A percentile compares a stretch with the other conserved stretches of the same genome.
Conservation (phyloP, 1,139 yeast genomes). For the Hansenula sp. region DNA sequence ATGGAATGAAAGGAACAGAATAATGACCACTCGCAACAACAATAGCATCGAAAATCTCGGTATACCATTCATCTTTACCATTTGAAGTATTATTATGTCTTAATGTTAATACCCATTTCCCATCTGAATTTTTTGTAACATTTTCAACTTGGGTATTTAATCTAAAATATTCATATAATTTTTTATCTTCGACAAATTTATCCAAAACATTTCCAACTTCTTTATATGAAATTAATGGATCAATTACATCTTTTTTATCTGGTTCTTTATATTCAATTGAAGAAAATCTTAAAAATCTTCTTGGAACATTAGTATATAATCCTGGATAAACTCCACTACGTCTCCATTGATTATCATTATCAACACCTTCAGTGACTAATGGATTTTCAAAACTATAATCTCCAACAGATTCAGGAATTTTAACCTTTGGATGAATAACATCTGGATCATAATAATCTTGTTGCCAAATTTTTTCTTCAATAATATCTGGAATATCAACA, state of each 20-base stretch:
- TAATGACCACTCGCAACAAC: constrained; percentile 42
- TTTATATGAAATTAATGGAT: constrained; percentile 38
- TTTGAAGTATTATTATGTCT: constrained; percentile 23
- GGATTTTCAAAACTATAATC: constrained; percentile 15
- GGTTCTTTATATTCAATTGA: constrained; percentile 19
- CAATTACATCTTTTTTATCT: constrained; percentile 19
- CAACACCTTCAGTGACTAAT: constrained; percentile 8
- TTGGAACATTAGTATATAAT: constrained; percentile 44
- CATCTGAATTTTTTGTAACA: constrained; percentile 28
- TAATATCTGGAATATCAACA: constrained; percentile 18
- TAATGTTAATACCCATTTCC: constrained; percentile 35
- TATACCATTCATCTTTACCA: constrained; percentile 24
- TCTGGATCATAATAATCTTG: constrained; percentile 21
- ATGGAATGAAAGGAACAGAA: constrained; percentile 42
- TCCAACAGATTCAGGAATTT: constrained; percentile 12
- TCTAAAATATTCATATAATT: constrained; percentile 32
- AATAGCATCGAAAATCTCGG: constrained; percentile 38
- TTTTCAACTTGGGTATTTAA: constrained; percentile 36
- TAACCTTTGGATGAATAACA: constrained; percentile 17
- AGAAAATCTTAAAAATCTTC: constrained; percentile 39
- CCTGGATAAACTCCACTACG: constrained; percentile 38
- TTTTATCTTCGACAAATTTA: constrained; percentile 28
- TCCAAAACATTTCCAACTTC: constrained; percentile 33
- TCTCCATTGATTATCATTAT: constrained; percentile 33
- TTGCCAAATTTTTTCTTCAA: constrained; percentile 19